phyloP scores from a whole-genome alignment of 495 filamentous ascomycete species.

The Wilcoxina mikolae region DNA sequence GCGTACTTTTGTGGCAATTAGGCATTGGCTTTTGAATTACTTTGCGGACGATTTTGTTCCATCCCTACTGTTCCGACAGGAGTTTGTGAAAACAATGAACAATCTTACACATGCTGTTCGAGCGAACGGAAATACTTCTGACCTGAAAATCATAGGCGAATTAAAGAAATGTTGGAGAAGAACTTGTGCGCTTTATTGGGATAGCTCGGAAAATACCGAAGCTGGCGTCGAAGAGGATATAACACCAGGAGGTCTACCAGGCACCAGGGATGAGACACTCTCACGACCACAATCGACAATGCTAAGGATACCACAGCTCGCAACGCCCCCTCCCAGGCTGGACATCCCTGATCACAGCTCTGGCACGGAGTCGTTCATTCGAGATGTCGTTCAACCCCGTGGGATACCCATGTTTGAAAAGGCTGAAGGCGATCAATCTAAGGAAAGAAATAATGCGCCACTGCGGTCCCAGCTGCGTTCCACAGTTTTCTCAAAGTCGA shows the following conservation, averaged over 20 bases:
- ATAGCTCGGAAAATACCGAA: conserved; percentile 40
- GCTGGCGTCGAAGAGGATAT: conserved; percentile 50
- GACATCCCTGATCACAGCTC: conserved; percentile 22
- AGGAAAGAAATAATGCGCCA: background rate
- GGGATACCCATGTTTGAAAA: background rate
- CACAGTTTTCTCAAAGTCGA: background rate
- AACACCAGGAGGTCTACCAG: conserved; percentile 47
- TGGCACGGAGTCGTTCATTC: conserved; percentile 23
- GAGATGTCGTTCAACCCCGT: conserved; percentile 12
- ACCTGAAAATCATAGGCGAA: conserved; percentile 82
- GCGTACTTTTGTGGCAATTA: conserved; percentile 84
- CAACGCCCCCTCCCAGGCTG: conserved; percentile 23
- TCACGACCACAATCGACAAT: conserved; percentile 17
- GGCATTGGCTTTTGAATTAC: conserved; percentile 98
- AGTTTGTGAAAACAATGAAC: conserved; percentile 75
- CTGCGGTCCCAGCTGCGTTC: background rate
- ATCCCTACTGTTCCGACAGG: conserved; percentile 59
- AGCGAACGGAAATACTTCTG: conserved; percentile 48
- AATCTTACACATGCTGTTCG: conserved; percentile 46
- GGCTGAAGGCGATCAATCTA: background rate
- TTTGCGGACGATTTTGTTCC: conserved; percentile 89
- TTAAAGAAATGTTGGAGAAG: conserved; percentile 95
- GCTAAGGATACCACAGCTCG: conserved; percentile 9
- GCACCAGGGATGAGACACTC: conserved; percentile 13
- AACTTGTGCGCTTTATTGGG: conserved; percentile 79